phyloP scores from a whole-genome alignment of 768 basidiomycete species.

The Suillus placidus region DNA sequence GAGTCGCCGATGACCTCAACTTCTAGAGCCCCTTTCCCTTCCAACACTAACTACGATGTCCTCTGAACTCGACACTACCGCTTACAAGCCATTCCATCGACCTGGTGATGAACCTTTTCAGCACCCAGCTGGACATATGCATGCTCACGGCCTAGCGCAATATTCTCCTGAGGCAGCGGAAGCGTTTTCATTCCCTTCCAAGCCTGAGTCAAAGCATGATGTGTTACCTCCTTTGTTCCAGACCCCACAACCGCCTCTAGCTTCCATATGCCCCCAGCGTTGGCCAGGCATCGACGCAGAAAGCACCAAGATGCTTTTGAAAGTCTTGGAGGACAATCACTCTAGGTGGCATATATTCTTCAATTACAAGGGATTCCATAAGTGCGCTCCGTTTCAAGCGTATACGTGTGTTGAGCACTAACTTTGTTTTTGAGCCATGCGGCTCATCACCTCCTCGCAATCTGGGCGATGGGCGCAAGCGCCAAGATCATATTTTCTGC shows the following conservation, averaged over 20 bases:
- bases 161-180: slow-evolving; percentile 28
- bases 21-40: background rate
- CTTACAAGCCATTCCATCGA: slow-evolving; percentile 21
- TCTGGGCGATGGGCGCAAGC: slow-evolving; percentile 24
- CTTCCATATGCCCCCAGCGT: slow-evolving; percentile 21
- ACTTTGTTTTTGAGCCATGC: slow-evolving; percentile 16
- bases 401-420: background rate
- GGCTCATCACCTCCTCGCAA: slow-evolving; percentile 20
- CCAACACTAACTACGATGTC: slow-evolving; percentile 15
- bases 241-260: slow-evolving; percentile 14
- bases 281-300: slow-evolving; percentile 37
- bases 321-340: slow-evolving; percentile 33
- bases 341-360: slow-evolving; percentile 38
- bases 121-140: slow-evolving; percentile 20
- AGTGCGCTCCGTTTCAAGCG: slow-evolving; percentile 24
- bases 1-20: background rate
- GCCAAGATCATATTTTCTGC: slow-evolving; percentile 39
- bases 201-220: background rate
- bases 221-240: slow-evolving; percentile 6
- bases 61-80: slow-evolving; percentile 16
- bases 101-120: slow-evolving; percentile 23
- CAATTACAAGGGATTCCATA: slow-evolving; percentile 39
- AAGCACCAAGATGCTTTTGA: slow-evolving; percentile 18
- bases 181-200: slow-evolving; percentile 16
- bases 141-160: slow-evolving; percentile 24